Base-by-base conservation (phyloP, 2,329 filamentous ascomycete species). In the Passalora sequoiae region DNA sequence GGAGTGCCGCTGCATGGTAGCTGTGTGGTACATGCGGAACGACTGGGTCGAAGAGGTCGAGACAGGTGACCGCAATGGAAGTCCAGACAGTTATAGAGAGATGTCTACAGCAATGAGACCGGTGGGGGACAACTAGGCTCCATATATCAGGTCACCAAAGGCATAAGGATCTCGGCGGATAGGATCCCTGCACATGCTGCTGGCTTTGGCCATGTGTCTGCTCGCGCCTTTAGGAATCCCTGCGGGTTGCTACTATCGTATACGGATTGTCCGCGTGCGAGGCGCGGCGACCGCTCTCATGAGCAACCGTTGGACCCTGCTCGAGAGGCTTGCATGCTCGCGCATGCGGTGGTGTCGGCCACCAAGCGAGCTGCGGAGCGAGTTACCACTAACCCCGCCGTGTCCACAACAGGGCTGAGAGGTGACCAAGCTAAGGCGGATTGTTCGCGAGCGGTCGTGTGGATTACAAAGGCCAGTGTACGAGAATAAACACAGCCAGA, bases 1-100 rank as follows among this genome's bases (percentile, higher is more conserved):
- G 28, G 66, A 62, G 59, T 69, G 67, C 59, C 69, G 61, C 43
- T 70, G 64, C 70, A 73, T 71, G 54, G 44, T 53, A 3, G 56
- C 38, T 51, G 50, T 50, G 39, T 59, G 44, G 48, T 57, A 55
- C 54, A 60, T 59, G 39, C 31, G 37, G 31, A 16, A 33, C 37
- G 36, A 40, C 31, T 22, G 17, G 20, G 16, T 13, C 38, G 27
- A 15, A 39, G 27, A 15, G 16, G 24, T 22, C 15, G 12, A 37
- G 22, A 29, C 10, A 32, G 24, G 17, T 38, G 20, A 37, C 29
- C 25, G 27, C 38, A 12, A 13, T 29, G 17, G 16, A 21, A 25
- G 35, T 21, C 25, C 29, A 40, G 21, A 21, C 24, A 30, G 32
- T 22, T 40, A 38, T 41, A 38, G 32, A 45, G 33, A 42, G 25